Percentiles rank a stretch among this genome's conserved stretches.
Evolutionary conservation across 805 yeast genomes (phyloP).

Genomic region (Metschnikowia baotianmanensis): DNA sequence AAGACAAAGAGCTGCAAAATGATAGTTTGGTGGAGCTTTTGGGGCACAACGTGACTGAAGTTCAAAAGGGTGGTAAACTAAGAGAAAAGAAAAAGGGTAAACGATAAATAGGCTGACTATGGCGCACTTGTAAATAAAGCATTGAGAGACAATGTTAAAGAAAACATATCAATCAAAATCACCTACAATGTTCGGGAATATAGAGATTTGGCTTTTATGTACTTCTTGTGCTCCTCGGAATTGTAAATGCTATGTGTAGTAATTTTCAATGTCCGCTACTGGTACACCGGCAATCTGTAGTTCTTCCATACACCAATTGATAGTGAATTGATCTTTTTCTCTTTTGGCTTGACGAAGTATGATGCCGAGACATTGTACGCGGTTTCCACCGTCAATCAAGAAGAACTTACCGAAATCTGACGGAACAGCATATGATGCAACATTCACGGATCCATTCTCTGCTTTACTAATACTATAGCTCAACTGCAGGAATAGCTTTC

Average conservation of each 20-base stretch:
- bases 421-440: slow-evolving; percentile 23
- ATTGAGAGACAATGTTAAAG: background rate
- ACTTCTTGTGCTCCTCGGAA: too few species aligned
- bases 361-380: slow-evolving; percentile 20
- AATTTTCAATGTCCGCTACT: slow-evolving; percentile 9
- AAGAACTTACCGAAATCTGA: slow-evolving; percentile 19
- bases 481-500: slow-evolving; percentile 17
- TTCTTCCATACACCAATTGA: slow-evolving; percentile 33
- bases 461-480: slow-evolving; percentile 10
- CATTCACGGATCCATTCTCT: slow-evolving; percentile 13
- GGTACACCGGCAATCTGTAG: slow-evolving; percentile 27
- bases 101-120: slow-evolving; percentile 18
- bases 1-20: slow-evolving; percentile 28
- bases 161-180: background rate
- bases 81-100: slow-evolving; percentile 41
- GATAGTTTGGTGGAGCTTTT: slow-evolving; percentile 60
- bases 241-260: slow-evolving; percentile 1
- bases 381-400: slow-evolving; percentile 13
- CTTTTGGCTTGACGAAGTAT: slow-evolving; percentile 25
- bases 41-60: slow-evolving; percentile 55
- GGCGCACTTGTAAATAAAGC: slow-evolving; percentile 7
- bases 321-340: slow-evolving; percentile 22
- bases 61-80: slow-evolving; percentile 55
- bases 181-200: background rate
- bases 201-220: too few species aligned